phyloP scores from a whole-genome alignment of 345 rosid species.

The Eucalyptus lansdowneana region DNA sequence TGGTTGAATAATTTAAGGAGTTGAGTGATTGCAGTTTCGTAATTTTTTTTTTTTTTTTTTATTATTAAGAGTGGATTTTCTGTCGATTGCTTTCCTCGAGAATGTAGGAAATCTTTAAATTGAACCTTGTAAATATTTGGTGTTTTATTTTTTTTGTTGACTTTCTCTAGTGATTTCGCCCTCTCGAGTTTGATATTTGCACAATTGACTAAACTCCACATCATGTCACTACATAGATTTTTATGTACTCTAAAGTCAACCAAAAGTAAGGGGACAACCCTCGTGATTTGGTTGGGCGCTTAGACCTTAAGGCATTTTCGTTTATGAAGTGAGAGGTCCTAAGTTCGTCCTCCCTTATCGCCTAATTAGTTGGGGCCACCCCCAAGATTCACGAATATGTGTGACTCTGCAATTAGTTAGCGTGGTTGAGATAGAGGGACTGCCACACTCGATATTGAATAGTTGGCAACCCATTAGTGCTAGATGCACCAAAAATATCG shows the following conservation, averaged over 20 bases:
- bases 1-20: not conserved
- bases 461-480: not conserved
- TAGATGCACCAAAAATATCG: not conserved
- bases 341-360: not conserved
- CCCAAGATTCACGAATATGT: not conserved
- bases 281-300: not conserved
- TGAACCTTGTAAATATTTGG: not conserved
- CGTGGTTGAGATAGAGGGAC: not conserved
- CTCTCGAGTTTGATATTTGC: not conserved
- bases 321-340: not conserved
- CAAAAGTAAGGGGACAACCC: not conserved
- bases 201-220: fast-evolving
- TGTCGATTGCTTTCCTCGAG: not conserved
- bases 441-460: not conserved
- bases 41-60: too few relatives aligned
- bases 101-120: not conserved
- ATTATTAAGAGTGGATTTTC: not conserved
- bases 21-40: not conserved
- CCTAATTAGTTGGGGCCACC: not conserved
- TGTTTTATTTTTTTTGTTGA: not conserved
- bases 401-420: not conserved
- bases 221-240: not conserved
- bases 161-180: not conserved
- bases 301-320: not conserved
- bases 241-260: not conserved